Base-by-base conservation (phyloP, 2,329 filamentous ascomycete genomes). In the Didymella lethalis region DNA sequence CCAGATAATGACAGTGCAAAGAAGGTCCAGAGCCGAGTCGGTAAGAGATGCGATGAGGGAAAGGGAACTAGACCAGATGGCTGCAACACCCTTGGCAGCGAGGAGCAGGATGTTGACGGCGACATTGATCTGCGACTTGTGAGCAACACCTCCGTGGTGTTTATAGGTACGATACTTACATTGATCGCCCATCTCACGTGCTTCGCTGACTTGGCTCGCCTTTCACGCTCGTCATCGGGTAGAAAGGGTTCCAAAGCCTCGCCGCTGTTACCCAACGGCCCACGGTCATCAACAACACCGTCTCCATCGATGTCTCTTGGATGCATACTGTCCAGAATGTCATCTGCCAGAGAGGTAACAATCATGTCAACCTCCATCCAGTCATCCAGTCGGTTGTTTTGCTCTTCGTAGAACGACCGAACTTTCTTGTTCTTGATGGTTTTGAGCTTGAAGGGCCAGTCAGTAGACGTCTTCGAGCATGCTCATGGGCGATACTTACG, bases 1-100 rank as follows among this genome's bases (percentile, higher is more conserved):
- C 83, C 85, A 88, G 25, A 88, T 83, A 57, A 88, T 88, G 34
- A 84, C 72, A 0, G 85, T 87, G 68, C 85, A 87, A 2, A 88
- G 79, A 18, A 88, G 76, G 61, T 88, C 86, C 18, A 88, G 78
- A 2, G 84, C 85, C 1, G 85, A 87, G 70, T 89, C 86, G 14
- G 87, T 84, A 10, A 87, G 79, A 20, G 84, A 87, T 11, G 86
- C 86, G 32, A 88, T 83, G 18, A 88, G 78, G 1, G 86, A 88
- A 7, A 88, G 79, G 0, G 86, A 88, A 47, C 77, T 82, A 2
- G 85, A 86, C 62, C 80, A 82, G 40, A 84, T 75, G 18, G 84
- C 84, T 14, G 85, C 85, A 14, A 82, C 75, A 45, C 84, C 79
- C 68, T 88, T 88, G 4, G 83, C 84, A 10, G 79, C 74, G 3